These are phyloP conservation scores for Diplodia seriata DNA, from an alignment of 2,329 filamentous ascomycete species.

Conservation along the genomic window DNA sequence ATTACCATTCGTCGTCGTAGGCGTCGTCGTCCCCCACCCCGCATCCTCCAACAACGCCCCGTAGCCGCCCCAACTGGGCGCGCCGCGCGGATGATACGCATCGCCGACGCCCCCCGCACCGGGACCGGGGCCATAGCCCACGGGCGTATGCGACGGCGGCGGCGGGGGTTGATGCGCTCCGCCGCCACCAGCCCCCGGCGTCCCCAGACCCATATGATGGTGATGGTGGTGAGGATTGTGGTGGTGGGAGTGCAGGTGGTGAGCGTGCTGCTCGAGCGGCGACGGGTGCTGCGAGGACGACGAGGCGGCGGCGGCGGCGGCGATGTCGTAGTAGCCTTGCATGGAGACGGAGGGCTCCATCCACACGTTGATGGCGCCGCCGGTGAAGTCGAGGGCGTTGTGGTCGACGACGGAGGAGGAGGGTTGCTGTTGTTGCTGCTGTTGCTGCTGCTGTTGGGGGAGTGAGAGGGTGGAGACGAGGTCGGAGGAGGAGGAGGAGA, in stretches of 20 bases:
- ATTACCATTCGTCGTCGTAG: neutral
- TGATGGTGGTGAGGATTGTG: neutral
- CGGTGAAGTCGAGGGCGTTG: slow-evolving; percentile 51
- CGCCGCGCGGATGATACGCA: slow-evolving; percentile 22
- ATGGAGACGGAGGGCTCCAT: slow-evolving; percentile 47
- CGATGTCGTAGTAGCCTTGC: slow-evolving; percentile 28
- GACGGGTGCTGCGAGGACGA: slow-evolving; percentile 8
- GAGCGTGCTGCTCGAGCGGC: slow-evolving; percentile 8
- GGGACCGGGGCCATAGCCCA: neutral
- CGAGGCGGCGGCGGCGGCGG: neutral
- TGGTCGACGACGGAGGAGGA: slow-evolving; percentile 28
- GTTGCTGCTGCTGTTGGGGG: neutral
- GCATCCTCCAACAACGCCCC: slow-evolving; percentile 22
- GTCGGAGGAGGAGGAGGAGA: slow-evolving; percentile 11
- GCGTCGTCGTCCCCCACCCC: neutral
- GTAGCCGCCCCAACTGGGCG: neutral
- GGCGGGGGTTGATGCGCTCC: neutral
- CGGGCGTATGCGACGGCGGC: slow-evolving; percentile 18
- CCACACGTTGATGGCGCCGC: slow-evolving; percentile 50
- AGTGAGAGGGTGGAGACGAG: slow-evolving; percentile 5
- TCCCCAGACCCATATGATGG: neutral
- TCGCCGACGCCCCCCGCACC: neutral
- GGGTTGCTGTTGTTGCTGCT: no score
- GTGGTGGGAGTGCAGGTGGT: slow-evolving; percentile 11
- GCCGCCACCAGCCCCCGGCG: neutral